These are phyloP conservation scores for Pleurotus djamor DNA, from an alignment of 768 basidiomycete genomes.

Conservation along the genomic window DNA sequence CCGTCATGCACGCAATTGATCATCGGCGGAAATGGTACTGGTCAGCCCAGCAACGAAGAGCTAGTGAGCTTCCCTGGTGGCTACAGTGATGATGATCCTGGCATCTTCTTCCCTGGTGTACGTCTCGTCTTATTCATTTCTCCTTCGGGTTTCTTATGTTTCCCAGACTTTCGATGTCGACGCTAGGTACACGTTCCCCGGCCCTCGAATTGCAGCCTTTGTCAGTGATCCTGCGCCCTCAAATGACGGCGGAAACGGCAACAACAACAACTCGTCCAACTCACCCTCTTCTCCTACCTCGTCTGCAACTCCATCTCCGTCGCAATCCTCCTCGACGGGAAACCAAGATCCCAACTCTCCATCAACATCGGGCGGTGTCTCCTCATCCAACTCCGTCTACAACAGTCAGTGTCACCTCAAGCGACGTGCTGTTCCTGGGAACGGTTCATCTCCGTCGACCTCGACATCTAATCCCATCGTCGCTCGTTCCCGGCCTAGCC, in stretches of 20 bases:
- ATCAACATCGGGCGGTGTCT: not conserved
- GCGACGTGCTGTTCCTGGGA: not conserved
- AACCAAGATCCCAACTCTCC: not conserved
- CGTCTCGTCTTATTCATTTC: slow-evolving; percentile 3
- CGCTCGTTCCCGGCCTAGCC: not conserved
- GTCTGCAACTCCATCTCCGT: not conserved
- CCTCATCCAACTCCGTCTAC: not conserved
- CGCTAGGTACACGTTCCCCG: slow-evolving; percentile 43
- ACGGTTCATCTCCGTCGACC: not conserved
- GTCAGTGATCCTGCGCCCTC: not conserved
- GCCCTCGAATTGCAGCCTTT: slow-evolving; percentile 40
- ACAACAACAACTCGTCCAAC: not conserved
- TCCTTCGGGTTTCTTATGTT: not conserved
- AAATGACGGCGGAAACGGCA: slow-evolving; percentile 5
- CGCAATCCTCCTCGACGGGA: not conserved
- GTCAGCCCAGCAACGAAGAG: slow-evolving; percentile 40
- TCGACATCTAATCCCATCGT: not conserved
- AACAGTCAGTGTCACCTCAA: not conserved
- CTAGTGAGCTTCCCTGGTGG: slow-evolving; percentile 72
- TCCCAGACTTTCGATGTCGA: slow-evolving; percentile 26
- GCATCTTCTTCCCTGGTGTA: slow-evolving; percentile 59
- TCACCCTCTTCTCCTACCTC: not conserved
- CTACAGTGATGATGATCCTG: slow-evolving; percentile 69
- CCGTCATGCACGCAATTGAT: slow-evolving; percentile 63
- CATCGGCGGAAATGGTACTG: slow-evolving; percentile 53